These are phyloP conservation scores for Sphaerulina musiva DNA, from an alignment of 2,329 filamentous ascomycete species.

Conservation along the genomic window DNA sequence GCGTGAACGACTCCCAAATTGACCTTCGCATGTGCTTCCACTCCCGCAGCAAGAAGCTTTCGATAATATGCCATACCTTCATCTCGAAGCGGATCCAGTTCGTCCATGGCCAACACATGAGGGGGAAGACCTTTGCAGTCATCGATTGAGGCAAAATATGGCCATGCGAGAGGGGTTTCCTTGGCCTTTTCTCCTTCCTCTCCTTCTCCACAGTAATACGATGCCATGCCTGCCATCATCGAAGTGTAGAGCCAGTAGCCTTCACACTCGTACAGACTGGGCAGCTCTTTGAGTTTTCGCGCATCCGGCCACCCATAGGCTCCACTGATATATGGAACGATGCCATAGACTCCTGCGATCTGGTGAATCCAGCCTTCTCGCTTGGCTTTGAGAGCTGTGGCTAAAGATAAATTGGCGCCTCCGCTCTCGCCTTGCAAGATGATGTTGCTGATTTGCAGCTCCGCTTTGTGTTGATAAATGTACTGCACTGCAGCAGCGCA, in stretches of 20 bases:
- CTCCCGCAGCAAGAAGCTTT: constrained; percentile 26
- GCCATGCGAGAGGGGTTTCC: constrained; percentile 30
- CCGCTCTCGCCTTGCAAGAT: constrained; percentile 30
- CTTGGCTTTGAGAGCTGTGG: constrained; percentile 27
- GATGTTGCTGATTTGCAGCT: constrained; percentile 26
- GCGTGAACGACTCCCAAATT: constrained; percentile 28
- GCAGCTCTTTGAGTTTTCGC: constrained; percentile 23
- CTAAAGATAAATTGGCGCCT: constrained; percentile 29
- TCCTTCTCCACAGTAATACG: constrained; percentile 24
- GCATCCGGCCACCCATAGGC: constrained; percentile 17
- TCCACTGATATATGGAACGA: constrained; percentile 26
- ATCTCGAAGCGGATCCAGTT: constrained; percentile 30
- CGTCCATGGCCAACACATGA: constrained; percentile 26
- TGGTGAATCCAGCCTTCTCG: constrained; percentile 26
- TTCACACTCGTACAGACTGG: constrained; percentile 27
- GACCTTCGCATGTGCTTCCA: constrained; percentile 23
- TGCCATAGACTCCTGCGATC: constrained; percentile 27
- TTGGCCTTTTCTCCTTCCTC: not conserved
- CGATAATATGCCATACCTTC: constrained; percentile 29
- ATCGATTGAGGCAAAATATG: constrained; percentile 27
- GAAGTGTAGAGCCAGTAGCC: constrained; percentile 23
- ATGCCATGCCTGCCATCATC: constrained; percentile 17
- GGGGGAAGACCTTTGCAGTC: constrained; percentile 30
- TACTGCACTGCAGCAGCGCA: constrained; percentile 26
- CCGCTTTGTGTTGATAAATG: constrained; percentile 19